Evolutionary conservation across 805 yeast species (phyloP).

Genomic region (Kazachstania africana): DNA sequence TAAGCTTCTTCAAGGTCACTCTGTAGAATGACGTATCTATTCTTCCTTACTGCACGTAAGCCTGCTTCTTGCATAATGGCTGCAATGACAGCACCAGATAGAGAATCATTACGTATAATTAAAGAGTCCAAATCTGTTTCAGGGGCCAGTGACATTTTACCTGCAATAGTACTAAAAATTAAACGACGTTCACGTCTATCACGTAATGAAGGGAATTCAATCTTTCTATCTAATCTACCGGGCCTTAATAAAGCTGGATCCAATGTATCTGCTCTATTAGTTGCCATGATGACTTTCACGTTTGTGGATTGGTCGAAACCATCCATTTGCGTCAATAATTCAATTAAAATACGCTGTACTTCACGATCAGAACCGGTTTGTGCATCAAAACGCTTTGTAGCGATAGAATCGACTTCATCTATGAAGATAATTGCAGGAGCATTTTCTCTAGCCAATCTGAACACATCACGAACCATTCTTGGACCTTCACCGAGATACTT

Average conservation of each 20-base stretch:
- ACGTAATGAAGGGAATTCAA: conserved; percentile 90
- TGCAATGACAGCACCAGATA: conserved; percentile 95
- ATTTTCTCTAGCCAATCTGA: conserved; percentile 92
- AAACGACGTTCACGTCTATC: conserved; percentile 97
- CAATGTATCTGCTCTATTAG: conserved; percentile 97
- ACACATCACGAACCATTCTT: conserved; percentile 97
- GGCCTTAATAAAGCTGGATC: conserved; percentile 98
- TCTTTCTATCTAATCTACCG: conserved; percentile 95
- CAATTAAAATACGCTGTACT: conserved; percentile 94
- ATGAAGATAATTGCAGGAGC: conserved; percentile 94
- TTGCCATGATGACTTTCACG: conserved; percentile 98
- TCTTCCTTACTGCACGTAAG: conserved; percentile 93
- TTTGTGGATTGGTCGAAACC: conserved; percentile 94
- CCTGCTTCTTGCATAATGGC: conserved; percentile 99
- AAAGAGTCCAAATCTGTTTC: conserved; percentile 93
- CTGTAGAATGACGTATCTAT: conserved; percentile 92
- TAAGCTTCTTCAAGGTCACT: conserved; percentile 96
- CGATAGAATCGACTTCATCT: conserved; percentile 98
- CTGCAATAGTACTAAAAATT: conserved; percentile 88
- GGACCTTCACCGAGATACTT: conserved; percentile 99
- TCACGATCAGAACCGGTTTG: conserved; percentile 99
- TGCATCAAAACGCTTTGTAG: conserved; percentile 97
- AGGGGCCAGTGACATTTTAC: conserved; percentile 96
- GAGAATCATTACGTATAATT: conserved; percentile 89
- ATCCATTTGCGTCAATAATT: conserved; percentile 95